These are phyloP conservation scores for Rhizophagus clarus DNA, from an alignment of 192 early-diverging fungal species.

Conservation along the genomic window DNA sequence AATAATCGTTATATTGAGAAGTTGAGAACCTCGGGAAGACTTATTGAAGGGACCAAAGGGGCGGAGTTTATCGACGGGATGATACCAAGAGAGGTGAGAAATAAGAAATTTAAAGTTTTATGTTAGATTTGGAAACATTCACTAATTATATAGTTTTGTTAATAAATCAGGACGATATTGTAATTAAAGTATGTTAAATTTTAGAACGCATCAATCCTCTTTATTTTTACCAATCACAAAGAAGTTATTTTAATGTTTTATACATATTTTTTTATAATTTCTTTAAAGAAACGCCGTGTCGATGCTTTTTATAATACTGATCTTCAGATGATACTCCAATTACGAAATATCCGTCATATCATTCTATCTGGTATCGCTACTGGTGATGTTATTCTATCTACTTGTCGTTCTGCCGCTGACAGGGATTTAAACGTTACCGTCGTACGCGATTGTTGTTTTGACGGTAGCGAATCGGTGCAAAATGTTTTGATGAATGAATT, in stretches of 20 bases:
- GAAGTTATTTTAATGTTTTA: not conserved
- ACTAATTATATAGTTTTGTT: not conserved
- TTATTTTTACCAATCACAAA: not conserved
- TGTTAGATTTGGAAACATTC: not conserved
- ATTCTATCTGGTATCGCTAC: constrained; percentile 21
- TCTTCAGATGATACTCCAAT: constrained; percentile 32
- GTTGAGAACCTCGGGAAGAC: not conserved
- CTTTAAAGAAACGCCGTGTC: constrained; percentile 20
- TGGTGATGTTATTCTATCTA: constrained; percentile 24
- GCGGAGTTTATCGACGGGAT: constrained; percentile 32
- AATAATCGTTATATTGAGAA: constrained; percentile 11
- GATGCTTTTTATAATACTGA: constrained; percentile 33
- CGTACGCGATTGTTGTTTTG: constrained; percentile 31
- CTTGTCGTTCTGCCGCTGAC: constrained; percentile 3
- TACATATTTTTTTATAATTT: not conserved
- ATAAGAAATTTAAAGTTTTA: not conserved
- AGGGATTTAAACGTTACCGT: constrained; percentile 22
- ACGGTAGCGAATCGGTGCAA: constrained; percentile 21
- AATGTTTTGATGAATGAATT: constrained; percentile 31
- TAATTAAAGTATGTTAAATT: constrained; percentile 23
- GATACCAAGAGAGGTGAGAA: constrained; percentile 20
- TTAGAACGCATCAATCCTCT: not conserved
- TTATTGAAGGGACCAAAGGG: constrained; percentile 29
- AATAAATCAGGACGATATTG: constrained; percentile 21
- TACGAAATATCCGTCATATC: constrained; percentile 19